Conservation (phyloP, 1,139 yeast genomes). For the Magnusiomyces sp. region DNA sequence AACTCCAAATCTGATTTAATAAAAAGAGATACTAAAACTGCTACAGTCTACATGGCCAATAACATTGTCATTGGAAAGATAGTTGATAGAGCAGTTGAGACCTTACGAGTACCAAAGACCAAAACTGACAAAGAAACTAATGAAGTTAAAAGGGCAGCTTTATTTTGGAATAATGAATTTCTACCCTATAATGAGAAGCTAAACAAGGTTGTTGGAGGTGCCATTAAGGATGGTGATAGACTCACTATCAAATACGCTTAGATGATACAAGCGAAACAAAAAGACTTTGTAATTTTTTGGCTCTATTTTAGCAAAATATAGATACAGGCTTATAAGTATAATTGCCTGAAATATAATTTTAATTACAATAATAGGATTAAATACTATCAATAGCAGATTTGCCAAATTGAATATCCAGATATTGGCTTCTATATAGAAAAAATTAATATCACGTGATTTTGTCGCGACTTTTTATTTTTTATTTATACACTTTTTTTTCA, state of each 20-base stretch:
- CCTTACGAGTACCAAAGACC: slow-evolving; percentile 25
- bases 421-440: neutral
- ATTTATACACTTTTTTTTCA: neutral
- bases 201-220: slow-evolving; percentile 7
- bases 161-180: neutral
- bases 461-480: neutral
- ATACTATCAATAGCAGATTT: too few species aligned
- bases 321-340: too few species aligned
- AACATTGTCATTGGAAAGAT: slow-evolving; percentile 74
- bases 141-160: neutral
- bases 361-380: too few species aligned
- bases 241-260: slow-evolving; percentile 5
- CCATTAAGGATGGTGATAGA: slow-evolving; percentile 12
- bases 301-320: neutral
- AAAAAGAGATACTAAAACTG: slow-evolving; percentile 33
- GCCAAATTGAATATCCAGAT: neutral
- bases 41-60: slow-evolving; percentile 47
- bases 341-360: too few species aligned
- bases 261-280: neutral
- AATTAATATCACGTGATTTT: slow-evolving; percentile 7
- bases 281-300: neutral
- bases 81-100: slow-evolving; percentile 56
- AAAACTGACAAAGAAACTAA: neutral
- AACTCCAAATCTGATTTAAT: too few species aligned
- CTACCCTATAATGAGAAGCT: slow-evolving; percentile 10